A percentile compares a stretch with the other conserved stretches of the same genome.
Evolutionary conservation across 2,329 filamentous ascomycete species (phyloP).

Genomic region (Diaporthe capsici): DNA sequence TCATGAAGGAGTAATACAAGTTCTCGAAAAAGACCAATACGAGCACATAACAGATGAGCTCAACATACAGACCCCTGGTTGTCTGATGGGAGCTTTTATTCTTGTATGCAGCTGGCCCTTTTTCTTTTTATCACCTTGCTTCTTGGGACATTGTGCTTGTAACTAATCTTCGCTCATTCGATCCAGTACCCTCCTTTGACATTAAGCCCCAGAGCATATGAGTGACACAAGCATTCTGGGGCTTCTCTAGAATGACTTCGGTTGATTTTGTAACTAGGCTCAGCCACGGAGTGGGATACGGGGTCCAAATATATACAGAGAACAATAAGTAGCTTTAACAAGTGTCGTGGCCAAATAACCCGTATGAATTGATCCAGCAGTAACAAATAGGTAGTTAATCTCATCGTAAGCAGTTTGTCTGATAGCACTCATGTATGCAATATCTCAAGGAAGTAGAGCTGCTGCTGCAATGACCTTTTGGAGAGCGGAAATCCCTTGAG

Average conservation of each 20-base stretch:
- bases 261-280: not conserved
- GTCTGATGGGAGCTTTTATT: not conserved
- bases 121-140: not conserved
- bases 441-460: too few species aligned
- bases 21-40: not conserved
- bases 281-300: not conserved
- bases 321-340: too few species aligned
- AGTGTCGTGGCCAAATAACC: too few species aligned
- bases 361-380: too few species aligned
- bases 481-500: too few species aligned
- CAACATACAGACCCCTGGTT: not conserved
- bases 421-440: too few species aligned
- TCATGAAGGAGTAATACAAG: conserved; percentile 4
- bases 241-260: not conserved
- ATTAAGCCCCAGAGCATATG: conserved; percentile 17
- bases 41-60: not conserved
- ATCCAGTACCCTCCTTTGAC: conserved; percentile 5
- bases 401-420: too few species aligned
- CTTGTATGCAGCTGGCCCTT: not conserved
- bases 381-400: too few species aligned
- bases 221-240: not conserved
- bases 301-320: too few species aligned
- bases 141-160: not conserved
- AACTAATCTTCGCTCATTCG: not conserved
- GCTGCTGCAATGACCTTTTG: too few species aligned